A percentile compares a stretch with the other conserved stretches of the same genome.
phyloP scores from a whole-genome alignment of 305 asterid species.

The Coffea humblotiana region DNA sequence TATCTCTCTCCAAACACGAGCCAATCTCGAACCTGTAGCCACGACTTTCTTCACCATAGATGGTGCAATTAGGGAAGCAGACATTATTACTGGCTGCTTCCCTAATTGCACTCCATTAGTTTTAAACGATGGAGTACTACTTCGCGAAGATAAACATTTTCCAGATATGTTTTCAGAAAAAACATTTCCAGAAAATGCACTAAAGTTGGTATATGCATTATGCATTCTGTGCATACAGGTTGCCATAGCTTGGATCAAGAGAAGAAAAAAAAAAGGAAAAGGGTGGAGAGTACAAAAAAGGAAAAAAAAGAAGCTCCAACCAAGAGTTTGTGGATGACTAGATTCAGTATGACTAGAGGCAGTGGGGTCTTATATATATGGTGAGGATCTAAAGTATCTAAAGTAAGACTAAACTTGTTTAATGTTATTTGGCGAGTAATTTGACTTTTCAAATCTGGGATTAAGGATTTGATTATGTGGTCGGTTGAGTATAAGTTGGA shows the following conservation, averaged over 20 bases:
- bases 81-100: background rate
- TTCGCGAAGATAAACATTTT: background rate
- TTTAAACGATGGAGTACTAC: background rate
- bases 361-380: background rate
- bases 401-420: background rate
- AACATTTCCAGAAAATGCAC: conserved; percentile 9
- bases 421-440: conserved; percentile 16
- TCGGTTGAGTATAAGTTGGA: conserved; percentile 18
- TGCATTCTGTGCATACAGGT: conserved; percentile 2
- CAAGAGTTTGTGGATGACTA: background rate
- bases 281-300: background rate
- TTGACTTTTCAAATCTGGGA: conserved; percentile 18
- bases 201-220: background rate
- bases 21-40: conserved; percentile 18
- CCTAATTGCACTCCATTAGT: background rate
- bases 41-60: background rate
- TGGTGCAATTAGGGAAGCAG: background rate
- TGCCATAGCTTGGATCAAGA: conserved; percentile 2
- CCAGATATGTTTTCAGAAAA: background rate
- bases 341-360: background rate
- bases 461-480: conserved; percentile 14
- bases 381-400: background rate
- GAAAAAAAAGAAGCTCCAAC: background rate
- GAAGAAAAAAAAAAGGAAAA: no score
- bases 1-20: conserved; percentile 49